phyloP scores from a whole-genome alignment of 306 rosid genomes.

The Trifolium repens region DNA sequence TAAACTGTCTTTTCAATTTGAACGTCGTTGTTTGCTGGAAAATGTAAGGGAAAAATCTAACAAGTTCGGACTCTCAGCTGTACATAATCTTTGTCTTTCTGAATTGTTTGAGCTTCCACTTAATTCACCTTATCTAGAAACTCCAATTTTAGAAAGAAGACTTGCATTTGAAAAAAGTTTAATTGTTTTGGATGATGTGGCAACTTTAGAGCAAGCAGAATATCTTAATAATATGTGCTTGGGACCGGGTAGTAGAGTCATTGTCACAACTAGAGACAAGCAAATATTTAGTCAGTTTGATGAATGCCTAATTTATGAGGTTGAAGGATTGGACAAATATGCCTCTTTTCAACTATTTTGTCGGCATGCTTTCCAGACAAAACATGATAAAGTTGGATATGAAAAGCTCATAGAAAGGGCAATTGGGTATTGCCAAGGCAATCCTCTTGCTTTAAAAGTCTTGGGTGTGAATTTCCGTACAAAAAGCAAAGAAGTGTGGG shows the following conservation, averaged over 20 bases:
- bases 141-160: not conserved
- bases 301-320: constrained; percentile 24
- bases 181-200: constrained; percentile 44
- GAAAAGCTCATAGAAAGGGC: not conserved
- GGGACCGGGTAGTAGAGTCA: constrained; percentile 37
- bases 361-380: not conserved
- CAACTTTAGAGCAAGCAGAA: constrained; percentile 3
- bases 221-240: not conserved
- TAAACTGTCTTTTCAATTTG: too few relatives aligned
- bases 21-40: too few relatives aligned
- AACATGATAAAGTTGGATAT: not conserved
- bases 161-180: constrained; percentile 1
- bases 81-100: too few relatives aligned
- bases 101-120: too few relatives aligned
- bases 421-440: not conserved
- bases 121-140: not conserved
- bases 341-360: not conserved
- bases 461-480: not conserved
- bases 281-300: not conserved
- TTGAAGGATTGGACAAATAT: not conserved
- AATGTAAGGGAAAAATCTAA: too few relatives aligned
- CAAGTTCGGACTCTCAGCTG: too few relatives aligned
- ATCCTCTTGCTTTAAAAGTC: not conserved
- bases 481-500: not conserved
- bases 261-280: constrained; percentile 39